phyloP scores from a whole-genome alignment of 2,329 filamentous ascomycete genomes.

The Stachybotrys chlorohalonatus region DNA sequence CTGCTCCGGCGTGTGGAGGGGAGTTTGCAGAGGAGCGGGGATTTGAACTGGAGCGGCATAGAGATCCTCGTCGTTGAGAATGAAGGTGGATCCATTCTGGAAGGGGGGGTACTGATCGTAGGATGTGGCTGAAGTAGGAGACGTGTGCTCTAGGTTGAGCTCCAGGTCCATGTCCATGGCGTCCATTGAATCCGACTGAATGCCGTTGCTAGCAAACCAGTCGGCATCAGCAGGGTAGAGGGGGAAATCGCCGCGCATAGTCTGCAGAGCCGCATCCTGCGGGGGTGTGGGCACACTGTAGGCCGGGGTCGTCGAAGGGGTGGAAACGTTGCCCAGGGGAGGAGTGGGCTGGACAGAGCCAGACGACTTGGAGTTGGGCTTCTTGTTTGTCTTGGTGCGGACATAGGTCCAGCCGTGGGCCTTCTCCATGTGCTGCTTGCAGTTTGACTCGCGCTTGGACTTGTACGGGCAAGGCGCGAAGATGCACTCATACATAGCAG shows the following conservation, averaged over 20 bases:
- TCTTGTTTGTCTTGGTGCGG: constrained; percentile 85
- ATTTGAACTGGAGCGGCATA: constrained; percentile 50
- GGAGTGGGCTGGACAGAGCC: constrained; percentile 46
- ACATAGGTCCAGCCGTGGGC: constrained; percentile 86
- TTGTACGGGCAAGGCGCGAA: constrained; percentile 83
- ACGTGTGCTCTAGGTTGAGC: constrained; percentile 25
- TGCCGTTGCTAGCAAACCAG: constrained; percentile 27
- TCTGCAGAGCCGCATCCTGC: constrained; percentile 31
- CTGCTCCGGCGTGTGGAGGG: constrained; percentile 22
- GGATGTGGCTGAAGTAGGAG: constrained; percentile 26
- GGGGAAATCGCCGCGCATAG: constrained; percentile 32
- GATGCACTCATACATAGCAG: constrained; percentile 73
- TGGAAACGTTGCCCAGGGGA: constrained; percentile 50
- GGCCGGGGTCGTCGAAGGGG: constrained; percentile 46
- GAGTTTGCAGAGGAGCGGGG: constrained; percentile 20
- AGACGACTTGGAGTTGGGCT: constrained; percentile 32
- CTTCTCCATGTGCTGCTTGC: constrained; percentile 99
- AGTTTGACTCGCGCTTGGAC: constrained; percentile 92
- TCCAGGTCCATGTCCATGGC: constrained; percentile 29
- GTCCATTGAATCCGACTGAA: constrained; percentile 24
- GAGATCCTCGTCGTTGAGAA: constrained; percentile 51
- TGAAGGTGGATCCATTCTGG: constrained; percentile 52
- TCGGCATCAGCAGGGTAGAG: constrained; percentile 37
- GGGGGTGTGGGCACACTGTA: constrained; percentile 49
- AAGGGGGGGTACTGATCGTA: constrained; percentile 51